A percentile compares a stretch with the other conserved stretches of the same genome.
These are phyloP conservation scores for Cubamyces sp. DNA, from an alignment of 768 basidiomycete species.

Conservation along the genomic window DNA sequence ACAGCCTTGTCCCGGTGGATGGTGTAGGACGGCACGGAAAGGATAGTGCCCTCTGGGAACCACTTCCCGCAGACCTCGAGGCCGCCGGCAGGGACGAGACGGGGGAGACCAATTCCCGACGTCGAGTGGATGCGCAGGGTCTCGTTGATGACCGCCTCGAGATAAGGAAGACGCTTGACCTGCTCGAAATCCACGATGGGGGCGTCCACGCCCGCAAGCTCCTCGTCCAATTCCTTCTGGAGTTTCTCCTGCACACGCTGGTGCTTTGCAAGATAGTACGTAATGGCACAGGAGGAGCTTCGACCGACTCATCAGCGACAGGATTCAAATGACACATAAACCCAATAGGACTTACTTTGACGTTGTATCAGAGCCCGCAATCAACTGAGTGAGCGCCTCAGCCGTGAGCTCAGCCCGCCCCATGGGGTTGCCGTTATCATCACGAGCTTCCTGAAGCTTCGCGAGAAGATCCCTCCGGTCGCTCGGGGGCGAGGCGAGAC, in stretches of 20 bases:
- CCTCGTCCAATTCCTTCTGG: constrained; percentile 72
- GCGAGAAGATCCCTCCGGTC: constrained; percentile 83
- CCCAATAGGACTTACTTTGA: constrained; percentile 66
- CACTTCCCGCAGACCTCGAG: constrained; percentile 57
- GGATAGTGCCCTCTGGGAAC: constrained; percentile 76
- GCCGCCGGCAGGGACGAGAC: constrained; percentile 76
- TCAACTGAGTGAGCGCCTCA: constrained; percentile 83
- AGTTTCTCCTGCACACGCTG: constrained; percentile 69
- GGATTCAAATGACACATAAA: background rate
- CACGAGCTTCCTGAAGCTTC: constrained; percentile 78
- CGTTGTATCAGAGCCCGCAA: constrained; percentile 91
- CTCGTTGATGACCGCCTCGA: constrained; percentile 89
- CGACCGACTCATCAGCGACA: background rate
- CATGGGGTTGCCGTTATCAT: constrained; percentile 82
- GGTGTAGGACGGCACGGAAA: constrained; percentile 82
- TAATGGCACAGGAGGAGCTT: constrained; percentile 89
- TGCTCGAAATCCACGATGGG: constrained; percentile 63
- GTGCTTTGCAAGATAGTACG: constrained; percentile 78
- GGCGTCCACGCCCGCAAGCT: constrained; percentile 63
- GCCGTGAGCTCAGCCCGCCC: constrained; percentile 83
- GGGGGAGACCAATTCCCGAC: constrained; percentile 81
- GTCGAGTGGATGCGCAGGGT: constrained; percentile 85
- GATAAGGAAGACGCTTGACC: constrained; percentile 75
- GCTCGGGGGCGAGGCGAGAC: constrained; percentile 59
- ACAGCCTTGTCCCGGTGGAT: constrained; percentile 72